Conservation (phyloP, 768 basidiomycete genomes). For the Cyclocybe cylindracea region DNA sequence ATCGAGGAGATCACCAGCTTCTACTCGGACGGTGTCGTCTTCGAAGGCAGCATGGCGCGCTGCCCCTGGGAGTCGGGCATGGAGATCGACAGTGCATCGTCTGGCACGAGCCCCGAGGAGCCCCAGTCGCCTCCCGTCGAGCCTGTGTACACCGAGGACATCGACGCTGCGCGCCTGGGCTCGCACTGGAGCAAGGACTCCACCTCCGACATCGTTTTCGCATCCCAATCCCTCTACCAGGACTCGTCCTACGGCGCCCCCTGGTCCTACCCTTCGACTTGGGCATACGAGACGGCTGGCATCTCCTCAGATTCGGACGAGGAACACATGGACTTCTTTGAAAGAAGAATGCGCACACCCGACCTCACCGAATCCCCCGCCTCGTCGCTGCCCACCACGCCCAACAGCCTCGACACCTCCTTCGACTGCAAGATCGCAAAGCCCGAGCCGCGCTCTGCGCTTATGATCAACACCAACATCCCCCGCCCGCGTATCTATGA, state of each 20-base stretch:
- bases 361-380: constrained; percentile 52
- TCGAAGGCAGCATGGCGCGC: constrained; percentile 76
- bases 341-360: constrained; percentile 46
- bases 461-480: constrained; percentile 63
- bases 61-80: constrained; percentile 75
- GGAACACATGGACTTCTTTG: constrained; percentile 41
- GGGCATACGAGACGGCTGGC: constrained; percentile 51
- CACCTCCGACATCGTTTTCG: constrained; percentile 48
- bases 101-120: constrained; percentile 43
- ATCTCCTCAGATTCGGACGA: constrained; percentile 43
- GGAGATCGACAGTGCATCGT: constrained; percentile 66
- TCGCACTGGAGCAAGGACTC: constrained; percentile 67
- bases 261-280: constrained; percentile 51
- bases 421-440: constrained; percentile 38
- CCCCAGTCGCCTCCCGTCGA: constrained; percentile 34
- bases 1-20: constrained; percentile 59
- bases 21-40: constrained; percentile 72
- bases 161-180: constrained; percentile 12
- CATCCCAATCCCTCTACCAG: constrained; percentile 33
- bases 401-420: constrained; percentile 47
- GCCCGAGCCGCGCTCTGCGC: constrained; percentile 38
- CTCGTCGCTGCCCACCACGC: constrained; percentile 59
- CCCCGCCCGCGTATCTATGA: constrained; percentile 48
- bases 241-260: constrained; percentile 42
- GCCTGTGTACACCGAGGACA: constrained; percentile 28